Evolutionary conservation across 2,329 filamentous ascomycete species (phyloP), one percentile per base, ranked within the genome.

Genomic region (Metarhizium robertsii): DNA sequence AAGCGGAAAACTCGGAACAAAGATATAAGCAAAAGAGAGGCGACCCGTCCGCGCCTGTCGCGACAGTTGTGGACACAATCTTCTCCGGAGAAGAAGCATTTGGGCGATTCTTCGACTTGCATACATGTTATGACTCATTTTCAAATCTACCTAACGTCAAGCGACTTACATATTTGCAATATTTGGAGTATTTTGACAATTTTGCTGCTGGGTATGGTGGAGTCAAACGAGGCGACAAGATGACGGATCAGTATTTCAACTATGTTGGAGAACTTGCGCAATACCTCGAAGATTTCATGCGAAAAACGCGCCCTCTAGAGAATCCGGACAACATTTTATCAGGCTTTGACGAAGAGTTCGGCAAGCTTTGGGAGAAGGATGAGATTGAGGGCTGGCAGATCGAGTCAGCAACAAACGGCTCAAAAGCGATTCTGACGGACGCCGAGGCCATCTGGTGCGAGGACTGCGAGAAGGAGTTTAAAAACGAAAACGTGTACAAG

Each of bases 11-110:
- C 64, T 84, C 96, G 14, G 95, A 99, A 73, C 84, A 87, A 62
- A 88, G 92, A 40, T 99, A 99, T 76, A 90, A 91, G 69, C 80
- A 73, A 49, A 79, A 84, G 66, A 82, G 80, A 56, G 80, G 79
- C 13, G 84, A 84, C 47, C 85, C 87, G 60, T 81, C 84, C 52
- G 83, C 87, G 50, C 75, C 79, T 1, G 71, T 81, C 55, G 78
- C 80, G 4, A 83, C 82, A 47, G 83, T 92, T 53, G 86, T 96
- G 50, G 92, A 97, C 66, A 84, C 84, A 56, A 87, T 97, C 76
- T 99, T 99, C 71, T 95, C 91, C 0, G 94, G 94, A 59, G 95
- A 99, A 71, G 94, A 99, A 70, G 87, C 87, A 0, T 96, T 88
- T 65, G 94, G 94, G 47, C 87, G 90, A 62, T 99, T 90, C 71